Percentiles rank a stretch among this genome's conserved stretches.
These are phyloP conservation scores for Zymoseptoria crescenta DNA, from an alignment of 2,329 filamentous ascomycete species.

Conservation along the genomic window DNA sequence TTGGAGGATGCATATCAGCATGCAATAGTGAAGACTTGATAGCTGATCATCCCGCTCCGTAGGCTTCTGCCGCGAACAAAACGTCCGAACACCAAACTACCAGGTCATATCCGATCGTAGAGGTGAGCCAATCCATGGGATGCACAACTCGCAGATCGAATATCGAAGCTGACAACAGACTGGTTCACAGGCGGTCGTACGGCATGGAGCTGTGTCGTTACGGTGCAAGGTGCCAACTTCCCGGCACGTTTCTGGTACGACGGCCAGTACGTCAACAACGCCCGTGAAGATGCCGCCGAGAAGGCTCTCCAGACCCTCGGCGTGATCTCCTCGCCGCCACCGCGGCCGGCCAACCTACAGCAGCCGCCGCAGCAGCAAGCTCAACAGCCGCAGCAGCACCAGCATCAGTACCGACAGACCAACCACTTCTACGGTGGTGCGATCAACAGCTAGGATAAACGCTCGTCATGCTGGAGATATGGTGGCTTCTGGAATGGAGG, in stretches of 20 bases:
- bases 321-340: constrained; percentile 20
- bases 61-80: constrained; percentile 25
- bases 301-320: constrained; percentile 57
- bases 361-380: constrained; percentile 17
- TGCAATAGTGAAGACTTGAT: neutral
- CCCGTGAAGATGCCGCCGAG: constrained; percentile 85
- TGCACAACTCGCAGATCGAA: neutral
- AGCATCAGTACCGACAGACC: neutral
- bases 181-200: constrained; percentile 65
- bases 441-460: constrained; percentile 11
- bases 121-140: constrained; percentile 43
- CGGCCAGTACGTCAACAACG: constrained; percentile 78
- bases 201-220: constrained; percentile 78
- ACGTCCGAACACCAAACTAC: constrained; percentile 37
- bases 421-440: constrained; percentile 10
- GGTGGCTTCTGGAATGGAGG: neutral
- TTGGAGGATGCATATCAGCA: neutral
- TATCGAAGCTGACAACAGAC: constrained; percentile 5
- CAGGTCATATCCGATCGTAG: constrained; percentile 67
- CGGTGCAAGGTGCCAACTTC: constrained; percentile 57
- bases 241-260: constrained; percentile 87
- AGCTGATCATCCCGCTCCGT: neutral
- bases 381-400: constrained; percentile 1
- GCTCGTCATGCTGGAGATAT: neutral
- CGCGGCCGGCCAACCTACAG: constrained; percentile 13